phyloP scores from a whole-genome alignment of 225 moss, liverwort and hornwort genomes.

The Lunularia cruciata region DNA sequence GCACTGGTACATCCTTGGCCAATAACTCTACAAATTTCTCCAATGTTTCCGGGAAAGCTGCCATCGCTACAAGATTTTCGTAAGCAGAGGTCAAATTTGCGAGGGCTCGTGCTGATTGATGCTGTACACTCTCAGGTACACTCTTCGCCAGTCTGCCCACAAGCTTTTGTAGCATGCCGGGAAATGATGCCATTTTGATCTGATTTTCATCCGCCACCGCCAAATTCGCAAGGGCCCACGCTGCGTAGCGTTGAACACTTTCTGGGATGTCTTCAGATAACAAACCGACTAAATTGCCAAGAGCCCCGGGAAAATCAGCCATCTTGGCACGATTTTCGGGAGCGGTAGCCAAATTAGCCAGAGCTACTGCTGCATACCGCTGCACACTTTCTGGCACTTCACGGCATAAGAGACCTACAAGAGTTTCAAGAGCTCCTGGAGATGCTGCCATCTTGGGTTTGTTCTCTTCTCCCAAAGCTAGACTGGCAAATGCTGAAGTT shows the following conservation, averaged over 20 bases:
- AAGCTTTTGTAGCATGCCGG: not conserved
- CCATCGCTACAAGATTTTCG: not conserved
- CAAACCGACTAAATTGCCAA: not conserved
- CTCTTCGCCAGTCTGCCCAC: not conserved
- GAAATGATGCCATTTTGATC: not conserved
- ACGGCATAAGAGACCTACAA: not conserved
- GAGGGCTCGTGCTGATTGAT: slow-evolving; percentile 7
- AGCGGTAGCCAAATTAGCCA: not conserved
- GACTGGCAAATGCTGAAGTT: slow-evolving; percentile 8
- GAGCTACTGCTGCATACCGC: slow-evolving; percentile 1
- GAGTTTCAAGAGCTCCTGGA: not conserved
- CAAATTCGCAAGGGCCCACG: slow-evolving; percentile 10
- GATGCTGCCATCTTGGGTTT: not conserved
- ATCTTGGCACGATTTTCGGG: not conserved
- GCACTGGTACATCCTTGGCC: not conserved
- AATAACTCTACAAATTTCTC: slow-evolving; percentile 4
- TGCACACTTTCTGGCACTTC: slow-evolving; percentile 12
- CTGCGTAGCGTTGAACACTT: not conserved
- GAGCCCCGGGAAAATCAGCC: slow-evolving; percentile 3
- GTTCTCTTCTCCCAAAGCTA: slow-evolving; percentile 4
- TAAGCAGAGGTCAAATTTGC: not conserved
- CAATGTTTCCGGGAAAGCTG: not conserved
- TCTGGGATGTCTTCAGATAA: not conserved
- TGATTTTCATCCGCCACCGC: slow-evolving; percentile 1
- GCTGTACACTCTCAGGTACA: slow-evolving; percentile 3